Base-by-base conservation (phyloP, 495 filamentous ascomycete species). In the Bacidia gigantensis region DNA sequence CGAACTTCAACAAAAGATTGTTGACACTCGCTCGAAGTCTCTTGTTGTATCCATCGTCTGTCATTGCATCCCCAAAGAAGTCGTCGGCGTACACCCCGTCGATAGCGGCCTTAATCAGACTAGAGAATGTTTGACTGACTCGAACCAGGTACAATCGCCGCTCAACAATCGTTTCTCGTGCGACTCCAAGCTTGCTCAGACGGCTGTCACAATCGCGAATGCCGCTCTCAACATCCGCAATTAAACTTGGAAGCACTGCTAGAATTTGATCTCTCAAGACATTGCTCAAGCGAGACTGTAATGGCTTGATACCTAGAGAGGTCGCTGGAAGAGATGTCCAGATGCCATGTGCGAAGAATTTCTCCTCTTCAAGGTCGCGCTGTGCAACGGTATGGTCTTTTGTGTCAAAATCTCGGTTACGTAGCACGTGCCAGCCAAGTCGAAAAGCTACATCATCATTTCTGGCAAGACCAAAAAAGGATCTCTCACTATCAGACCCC, bases 1-100 rank as follows among this genome's bases (percentile, higher is more conserved):
- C 72, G 48, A 87, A 87, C 0, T 68, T 62, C n/a, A 62, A 60
- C 51, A 78, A 79, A 18, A 77, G 56, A 26, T 78, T 72, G 35
- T 82, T 77, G 20, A 84, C 64, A 0, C 76, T 62, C 0, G 83
- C 80, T 10, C 84, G 73, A 7, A 87, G 64, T 10, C 78, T 75
- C 51, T 77, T 74, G 14, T 60, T 21, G 23, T 64, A 55, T 11
- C 68, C 72, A 21, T 51, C 29, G 29, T 26, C 39, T 0, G 65
- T 58, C 29, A 66, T 56, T 3, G 67, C 67, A 52, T 71, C 63
- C 1, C 61, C 65, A 54, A 85, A 85, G 58, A 84, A 84, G 0
- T 54, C 26, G 41, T 76, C 7, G 50, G 64, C 69, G 54, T 84
- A 86, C 2, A 66, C 71, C 2, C 81, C 82, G 44, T 78, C 68